These are phyloP conservation scores for Thelonectria olida DNA, from an alignment of 2,329 filamentous ascomycete genomes.

Conservation along the genomic window DNA sequence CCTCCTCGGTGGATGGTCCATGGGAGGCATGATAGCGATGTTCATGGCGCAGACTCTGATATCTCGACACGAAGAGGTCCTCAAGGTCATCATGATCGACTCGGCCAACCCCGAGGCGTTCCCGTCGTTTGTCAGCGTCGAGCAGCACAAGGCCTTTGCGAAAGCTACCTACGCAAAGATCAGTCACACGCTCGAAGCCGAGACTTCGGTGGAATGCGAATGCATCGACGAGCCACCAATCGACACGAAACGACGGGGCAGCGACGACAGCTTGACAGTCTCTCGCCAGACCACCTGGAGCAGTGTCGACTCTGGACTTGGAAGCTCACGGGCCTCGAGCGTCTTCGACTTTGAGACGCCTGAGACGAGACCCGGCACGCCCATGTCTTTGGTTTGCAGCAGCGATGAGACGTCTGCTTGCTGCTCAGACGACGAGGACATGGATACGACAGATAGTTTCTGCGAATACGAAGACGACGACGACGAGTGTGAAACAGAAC, in stretches of 20 bases:
- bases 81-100: constrained; percentile 39
- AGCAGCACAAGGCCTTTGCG: constrained; percentile 26
- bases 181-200: not conserved
- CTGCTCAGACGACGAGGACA: constrained; percentile 21
- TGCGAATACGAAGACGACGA: constrained; percentile 17
- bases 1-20: constrained; percentile 37
- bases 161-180: constrained; percentile 26
- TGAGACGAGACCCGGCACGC: constrained; percentile 8
- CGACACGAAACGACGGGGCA: not conserved
- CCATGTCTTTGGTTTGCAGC: constrained; percentile 17
- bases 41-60: constrained; percentile 34
- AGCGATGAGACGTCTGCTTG: constrained; percentile 21
- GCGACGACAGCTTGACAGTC: not conserved
- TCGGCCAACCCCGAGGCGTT: constrained; percentile 37
- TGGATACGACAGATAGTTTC: constrained; percentile 18
- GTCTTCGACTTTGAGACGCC: constrained; percentile 25
- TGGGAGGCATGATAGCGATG: constrained; percentile 39
- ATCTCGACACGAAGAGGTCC: constrained; percentile 23
- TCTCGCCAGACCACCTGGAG: not conserved
- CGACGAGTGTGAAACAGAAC: constrained; percentile 9
- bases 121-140: constrained; percentile 19
- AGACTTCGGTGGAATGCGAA: not conserved
- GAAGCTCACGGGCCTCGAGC: constrained; percentile 23
- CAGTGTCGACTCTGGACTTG: not conserved
- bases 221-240: not conserved